Base-by-base conservation (phyloP, 495 filamentous ascomycete genomes). In the Trichoderma virens region DNA sequence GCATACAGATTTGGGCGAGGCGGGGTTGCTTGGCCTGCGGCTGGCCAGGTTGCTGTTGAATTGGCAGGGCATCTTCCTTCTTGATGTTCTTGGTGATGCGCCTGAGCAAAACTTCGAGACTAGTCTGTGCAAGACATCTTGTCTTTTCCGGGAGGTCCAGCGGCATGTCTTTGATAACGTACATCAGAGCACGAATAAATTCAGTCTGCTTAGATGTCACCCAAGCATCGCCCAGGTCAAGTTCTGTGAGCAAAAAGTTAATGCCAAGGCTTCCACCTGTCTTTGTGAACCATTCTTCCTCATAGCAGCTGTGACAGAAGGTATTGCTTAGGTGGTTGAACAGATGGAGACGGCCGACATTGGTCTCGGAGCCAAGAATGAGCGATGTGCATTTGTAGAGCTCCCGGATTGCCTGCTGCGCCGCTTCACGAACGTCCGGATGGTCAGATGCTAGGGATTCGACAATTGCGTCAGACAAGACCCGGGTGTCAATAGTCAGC, bases 271-370 rank as follows among this genome's bases (percentile, higher is more conserved):
- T 91, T 18, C 95, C 95, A 64, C 93, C 93, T 23, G 91, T 86
- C 70, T 99, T 99, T 16, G 91, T 90, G 70, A 93, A 98, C 95
- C 95, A 99, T 67, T 98, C 93, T 71, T 97, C 93, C 67, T 92
- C 91, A 65, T 97, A 89, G 71, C 95, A 99, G 66, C 90, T 90
- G 73, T 99, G 95, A 67, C 89, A 92, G 75, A 97, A 97, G 0
- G 86, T 83, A 64, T 85, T 87, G 25, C 87, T 85, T 13, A 98
- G 78, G 70, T 92, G 87, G 65, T 81, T 78, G 75, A 97, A 99
- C 74, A 97, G 92, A 1, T 85, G 83, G 11, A 98, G 78, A 61
- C 85, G 84, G 14, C 87, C 80, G 11, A 91, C 85, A 45, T 87
- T 80, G n/a, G 82, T 80, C 8, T 84, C 74, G 14, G 84, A 83